Conservation (phyloP, 176 grass and related monocot species). For the Chrysopogon serrulatus region DNA sequence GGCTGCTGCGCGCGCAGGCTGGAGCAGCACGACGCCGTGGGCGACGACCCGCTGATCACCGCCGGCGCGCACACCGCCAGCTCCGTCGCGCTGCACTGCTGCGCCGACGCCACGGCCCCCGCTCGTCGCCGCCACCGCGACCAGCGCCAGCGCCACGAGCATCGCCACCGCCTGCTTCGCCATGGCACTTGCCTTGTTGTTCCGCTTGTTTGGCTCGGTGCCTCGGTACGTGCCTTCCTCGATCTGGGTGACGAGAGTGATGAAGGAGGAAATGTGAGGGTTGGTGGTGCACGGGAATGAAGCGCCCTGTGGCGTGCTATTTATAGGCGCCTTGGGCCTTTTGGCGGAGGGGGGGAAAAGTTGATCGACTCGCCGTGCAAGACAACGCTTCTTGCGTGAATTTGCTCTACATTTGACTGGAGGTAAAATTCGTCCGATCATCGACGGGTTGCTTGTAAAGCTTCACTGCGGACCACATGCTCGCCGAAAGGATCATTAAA, state of each 20-base stretch:
- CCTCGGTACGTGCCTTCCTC: too few relatives aligned
- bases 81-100: conserved; percentile 15
- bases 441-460: background rate
- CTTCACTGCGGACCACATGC: background rate
- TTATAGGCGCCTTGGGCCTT: background rate
- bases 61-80: conserved; percentile 33
- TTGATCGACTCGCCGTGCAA: background rate
- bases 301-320: background rate
- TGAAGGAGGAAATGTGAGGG: background rate
- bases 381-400: background rate
- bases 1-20: conserved; percentile 26
- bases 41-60: conserved; percentile 1
- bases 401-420: background rate
- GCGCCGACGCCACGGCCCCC: conserved; percentile 7
- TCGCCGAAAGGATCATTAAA: background rate
- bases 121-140: background rate
- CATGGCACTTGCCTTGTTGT: background rate
- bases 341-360: background rate
- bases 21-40: conserved; percentile 24
- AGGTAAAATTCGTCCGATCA: background rate
- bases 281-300: background rate
- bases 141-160: background rate
- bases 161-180: background rate
- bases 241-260: background rate
- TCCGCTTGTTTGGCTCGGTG: background rate